phyloP scores from a whole-genome alignment of 2,329 filamentous ascomycete genomes.

The Botrytis elliptica region DNA sequence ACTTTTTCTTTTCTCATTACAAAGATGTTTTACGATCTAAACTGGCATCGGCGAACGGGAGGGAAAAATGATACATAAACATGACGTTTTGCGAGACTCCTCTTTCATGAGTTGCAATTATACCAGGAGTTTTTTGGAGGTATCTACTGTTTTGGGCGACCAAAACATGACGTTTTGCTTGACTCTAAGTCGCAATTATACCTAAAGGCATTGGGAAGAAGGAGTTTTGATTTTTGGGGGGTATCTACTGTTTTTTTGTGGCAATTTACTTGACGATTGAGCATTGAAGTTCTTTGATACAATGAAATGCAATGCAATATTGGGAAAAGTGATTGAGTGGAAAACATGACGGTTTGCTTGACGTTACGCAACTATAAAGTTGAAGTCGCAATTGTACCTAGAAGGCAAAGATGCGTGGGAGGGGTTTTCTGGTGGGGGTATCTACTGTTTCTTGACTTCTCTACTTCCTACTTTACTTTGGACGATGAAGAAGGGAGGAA shows the following conservation, averaged over 20 bases:
- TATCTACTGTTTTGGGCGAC: constrained; percentile 8
- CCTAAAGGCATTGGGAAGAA: neutral
- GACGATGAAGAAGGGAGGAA: too few relatives aligned
- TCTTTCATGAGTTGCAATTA: constrained; percentile 7
- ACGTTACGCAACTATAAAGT: neutral
- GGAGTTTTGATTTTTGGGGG: neutral
- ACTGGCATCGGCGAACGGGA: constrained; percentile 10
- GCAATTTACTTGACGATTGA: neutral
- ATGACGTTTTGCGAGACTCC: constrained; percentile 13
- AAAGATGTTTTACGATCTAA: constrained; percentile 15
- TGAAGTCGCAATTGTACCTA: neutral
- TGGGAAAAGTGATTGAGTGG: neutral
- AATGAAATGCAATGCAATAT: neutral
- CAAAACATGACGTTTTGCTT: constrained; percentile 13
- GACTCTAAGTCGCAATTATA: constrained; percentile 7
- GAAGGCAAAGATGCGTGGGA: neutral
- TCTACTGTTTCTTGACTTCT: neutral
- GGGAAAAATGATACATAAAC: constrained; percentile 2
- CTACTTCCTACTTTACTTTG: neutral
- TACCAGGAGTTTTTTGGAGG: constrained; percentile 7
- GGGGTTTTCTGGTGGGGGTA: neutral
- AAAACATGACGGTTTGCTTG: neutral
- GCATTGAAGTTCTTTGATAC: neutral
- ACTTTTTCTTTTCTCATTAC: neutral
- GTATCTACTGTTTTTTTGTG: neutral